Conservation (phyloP, 2,329 filamentous ascomycete genomes). For the Chaetomiaceae sp. region DNA sequence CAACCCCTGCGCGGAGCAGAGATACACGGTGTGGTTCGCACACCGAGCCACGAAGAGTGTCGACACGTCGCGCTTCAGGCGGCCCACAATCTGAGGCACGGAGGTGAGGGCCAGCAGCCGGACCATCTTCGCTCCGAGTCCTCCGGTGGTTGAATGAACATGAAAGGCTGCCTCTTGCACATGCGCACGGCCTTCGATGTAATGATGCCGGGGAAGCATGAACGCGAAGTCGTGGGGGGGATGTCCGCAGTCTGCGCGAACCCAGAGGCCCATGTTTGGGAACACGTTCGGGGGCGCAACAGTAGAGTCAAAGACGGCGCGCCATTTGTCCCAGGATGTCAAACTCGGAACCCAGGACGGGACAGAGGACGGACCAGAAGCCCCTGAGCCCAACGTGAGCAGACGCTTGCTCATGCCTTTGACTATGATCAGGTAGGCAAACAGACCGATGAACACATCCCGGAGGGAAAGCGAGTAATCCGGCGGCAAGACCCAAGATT, state of each 20-base stretch:
- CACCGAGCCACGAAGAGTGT: neutral
- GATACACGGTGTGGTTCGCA: neutral
- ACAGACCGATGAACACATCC: conserved; percentile 2
- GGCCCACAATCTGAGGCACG: neutral
- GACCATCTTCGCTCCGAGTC: neutral
- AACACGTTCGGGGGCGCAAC: no score
- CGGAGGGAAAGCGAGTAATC: conserved; percentile 3
- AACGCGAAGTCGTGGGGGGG: no score
- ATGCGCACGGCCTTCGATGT: neutral
- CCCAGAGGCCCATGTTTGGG: no score
- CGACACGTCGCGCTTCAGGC: no score
- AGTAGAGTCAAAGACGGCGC: neutral
- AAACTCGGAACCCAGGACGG: conserved; percentile 5
- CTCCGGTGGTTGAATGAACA: neutral
- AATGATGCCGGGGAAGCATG: neutral
- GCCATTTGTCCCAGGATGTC: neutral
- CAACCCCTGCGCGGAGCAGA: neutral
- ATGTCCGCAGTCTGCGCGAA: no score
- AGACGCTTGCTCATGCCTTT: neutral
- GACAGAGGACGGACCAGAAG: neutral
- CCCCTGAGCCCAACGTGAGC: neutral
- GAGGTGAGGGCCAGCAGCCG: neutral
- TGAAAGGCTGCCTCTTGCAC: neutral
- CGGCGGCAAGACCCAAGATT: neutral
- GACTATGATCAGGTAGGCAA: neutral